Evolutionary conservation across 257 asterid genomes (phyloP).

Genomic region (Jaltomata sinuosa): DNA sequence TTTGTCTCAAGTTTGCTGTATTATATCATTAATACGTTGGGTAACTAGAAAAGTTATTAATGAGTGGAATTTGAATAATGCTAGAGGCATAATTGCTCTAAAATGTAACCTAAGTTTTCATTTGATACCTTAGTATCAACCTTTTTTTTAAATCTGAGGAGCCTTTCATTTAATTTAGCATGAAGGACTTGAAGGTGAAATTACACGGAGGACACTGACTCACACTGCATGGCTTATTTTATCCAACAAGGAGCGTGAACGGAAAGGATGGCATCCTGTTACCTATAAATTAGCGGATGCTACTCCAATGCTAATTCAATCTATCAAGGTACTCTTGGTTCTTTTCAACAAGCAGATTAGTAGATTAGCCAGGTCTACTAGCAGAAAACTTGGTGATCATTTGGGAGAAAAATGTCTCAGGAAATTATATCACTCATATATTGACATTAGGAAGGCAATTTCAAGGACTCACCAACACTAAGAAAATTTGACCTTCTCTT

Average conservation of each 20-base stretch:
- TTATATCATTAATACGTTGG: background rate
- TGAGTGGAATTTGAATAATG: background rate
- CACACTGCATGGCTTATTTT: slow-evolving; percentile 89
- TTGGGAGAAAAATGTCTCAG: background rate
- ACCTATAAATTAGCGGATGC: slow-evolving; percentile 90
- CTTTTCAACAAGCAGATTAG: background rate
- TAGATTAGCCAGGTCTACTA: background rate
- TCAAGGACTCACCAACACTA: no score
- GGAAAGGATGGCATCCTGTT: slow-evolving; percentile 97
- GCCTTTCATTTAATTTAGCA: slow-evolving; percentile 37
- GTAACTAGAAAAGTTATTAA: background rate
- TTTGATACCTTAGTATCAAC: background rate
- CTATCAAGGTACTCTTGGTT: slow-evolving; percentile 62
- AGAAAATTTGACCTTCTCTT: background rate
- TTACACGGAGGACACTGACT: slow-evolving; percentile 78
- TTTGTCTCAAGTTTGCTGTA: background rate
- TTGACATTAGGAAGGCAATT: background rate
- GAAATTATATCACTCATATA: background rate
- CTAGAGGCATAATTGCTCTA: background rate
- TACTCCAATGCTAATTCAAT: slow-evolving; percentile 54
- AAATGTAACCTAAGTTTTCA: background rate
- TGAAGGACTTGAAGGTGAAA: slow-evolving; percentile 61
- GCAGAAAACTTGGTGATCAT: background rate
- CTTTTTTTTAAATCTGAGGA: background rate
- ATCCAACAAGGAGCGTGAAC: slow-evolving; percentile 53